These are phyloP conservation scores for Anacardium occidentale DNA, from an alignment of 345 rosid species.

Conservation along the genomic window DNA sequence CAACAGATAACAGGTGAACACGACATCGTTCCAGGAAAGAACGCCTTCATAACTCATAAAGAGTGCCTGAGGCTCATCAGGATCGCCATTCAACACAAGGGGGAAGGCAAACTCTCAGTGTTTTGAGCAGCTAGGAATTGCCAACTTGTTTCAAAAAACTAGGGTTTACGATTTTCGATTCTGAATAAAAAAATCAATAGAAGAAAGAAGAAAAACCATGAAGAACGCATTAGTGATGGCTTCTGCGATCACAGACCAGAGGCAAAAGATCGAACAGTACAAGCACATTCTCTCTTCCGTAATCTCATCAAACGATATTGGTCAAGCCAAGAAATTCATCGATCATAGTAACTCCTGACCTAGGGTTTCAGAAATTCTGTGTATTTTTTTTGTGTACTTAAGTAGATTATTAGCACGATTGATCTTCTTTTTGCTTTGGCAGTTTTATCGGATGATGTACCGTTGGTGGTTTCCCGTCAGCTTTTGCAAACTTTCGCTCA, in stretches of 20 bases:
- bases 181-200: constrained; percentile 8
- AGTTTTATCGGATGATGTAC: constrained; percentile 94
- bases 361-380: constrained; percentile 12
- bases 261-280: constrained; percentile 99
- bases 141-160: background rate
- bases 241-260: constrained; percentile 77
- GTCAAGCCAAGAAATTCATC: constrained; percentile 78
- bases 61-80: background rate
- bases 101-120: background rate
- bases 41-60: background rate
- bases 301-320: constrained; percentile 74
- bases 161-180: background rate
- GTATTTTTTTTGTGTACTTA: background rate
- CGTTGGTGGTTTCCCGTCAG: constrained; percentile 94
- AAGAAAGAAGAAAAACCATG: constrained; percentile 39
- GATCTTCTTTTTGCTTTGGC: constrained; percentile 4
- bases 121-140: background rate
- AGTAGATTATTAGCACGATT: background rate
- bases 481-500: constrained; percentile 83
- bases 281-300: constrained; percentile 84
- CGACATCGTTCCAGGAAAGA: background rate
- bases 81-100: background rate
- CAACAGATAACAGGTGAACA: background rate
- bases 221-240: constrained; percentile 75
- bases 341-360: constrained; percentile 61